Base-by-base conservation (phyloP, 768 basidiomycete species). In the Lactifluus rugatus region DNA sequence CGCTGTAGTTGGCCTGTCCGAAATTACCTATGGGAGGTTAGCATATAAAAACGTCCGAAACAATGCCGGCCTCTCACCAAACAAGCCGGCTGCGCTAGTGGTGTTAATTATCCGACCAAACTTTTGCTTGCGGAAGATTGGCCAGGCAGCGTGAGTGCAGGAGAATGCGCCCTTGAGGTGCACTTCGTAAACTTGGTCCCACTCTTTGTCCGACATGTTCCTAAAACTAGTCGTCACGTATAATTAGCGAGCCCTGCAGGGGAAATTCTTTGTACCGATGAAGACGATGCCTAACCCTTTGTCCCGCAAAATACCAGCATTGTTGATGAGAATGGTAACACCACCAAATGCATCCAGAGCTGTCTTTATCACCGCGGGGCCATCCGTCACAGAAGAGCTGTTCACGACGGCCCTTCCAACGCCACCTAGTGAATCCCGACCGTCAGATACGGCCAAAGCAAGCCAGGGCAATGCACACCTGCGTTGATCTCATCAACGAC, bases 1-100 rank as follows among this genome's bases (percentile, higher is more conserved):
- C 92, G 48, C 93, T 93, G 71, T 98, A 99, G 71, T 98, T 99
- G 13, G 93, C 85, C 72, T 97, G 94, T 10, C 96, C 96, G 68
- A 95, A 89, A 75, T 95, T 97, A 8, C 93, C 88, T 90, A 11
- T 31, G 25, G 26, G 26, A 23, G 3, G 28, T 34, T 34, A 45
- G 23, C 60, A 5, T 48, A n/a, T 25, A 7, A 6, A 39, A n/a
- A 39, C 10, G 14, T 2, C 34, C 5, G 26, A 23, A 5, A 23
- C n/a, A 26, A 36, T 44, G 26, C 9, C 11, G 13, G 42, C 7
- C 21, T 31, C 58, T 26, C 56, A 89, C 89, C 93, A 66, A 94
- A 95, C 34, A 97, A 73, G 6, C 95, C 95, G 59, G 95, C 93
- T 25, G 95, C 91, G 66, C 91, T 93, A 23, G 93, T 77, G n/a